Conservation (phyloP, 2,329 filamentous ascomycete species). For the Penicillium sp. region DNA sequence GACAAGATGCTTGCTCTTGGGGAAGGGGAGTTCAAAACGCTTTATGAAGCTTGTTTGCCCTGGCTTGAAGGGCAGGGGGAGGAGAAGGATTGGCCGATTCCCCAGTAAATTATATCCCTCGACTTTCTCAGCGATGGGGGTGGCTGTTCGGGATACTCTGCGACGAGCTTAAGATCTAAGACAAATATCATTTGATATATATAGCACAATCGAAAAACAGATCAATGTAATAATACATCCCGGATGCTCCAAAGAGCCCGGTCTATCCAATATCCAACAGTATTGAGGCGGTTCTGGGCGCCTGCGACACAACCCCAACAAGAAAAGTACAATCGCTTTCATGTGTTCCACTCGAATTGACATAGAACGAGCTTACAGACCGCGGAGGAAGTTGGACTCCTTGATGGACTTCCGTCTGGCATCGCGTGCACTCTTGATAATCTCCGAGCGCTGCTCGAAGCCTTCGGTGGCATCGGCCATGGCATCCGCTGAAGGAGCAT, state of each 20-base stretch:
- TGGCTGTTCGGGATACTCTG: not conserved
- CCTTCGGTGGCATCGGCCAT: slow-evolving; percentile 37
- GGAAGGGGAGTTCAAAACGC: slow-evolving; percentile 27
- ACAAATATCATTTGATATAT: slow-evolving; percentile 25
- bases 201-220: slow-evolving; percentile 26
- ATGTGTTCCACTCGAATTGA: slow-evolving; percentile 3
- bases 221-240: slow-evolving; percentile 35
- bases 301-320: slow-evolving; percentile 5
- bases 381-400: slow-evolving; percentile 49
- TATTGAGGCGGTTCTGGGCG: slow-evolving; percentile 9
- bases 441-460: slow-evolving; percentile 39
- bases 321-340: slow-evolving; percentile 12
- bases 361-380: slow-evolving; percentile 34
- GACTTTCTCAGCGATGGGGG: not conserved
- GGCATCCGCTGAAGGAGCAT: slow-evolving; percentile 21
- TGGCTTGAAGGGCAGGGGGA: slow-evolving; percentile 36
- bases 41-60: slow-evolving; percentile 32
- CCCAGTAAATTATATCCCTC: slow-evolving; percentile 1
- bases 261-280: slow-evolving; percentile 17
- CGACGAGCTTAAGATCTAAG: not conserved
- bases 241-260: slow-evolving; percentile 4
- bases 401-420: slow-evolving; percentile 48
- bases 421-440: slow-evolving; percentile 45
- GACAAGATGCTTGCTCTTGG: slow-evolving; percentile 25
- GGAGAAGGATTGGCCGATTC: slow-evolving; percentile 33